These are phyloP conservation scores for Chrysochromulina tobinii DNA, from an alignment of 78 protist genomes.

Conservation along the genomic window DNA sequence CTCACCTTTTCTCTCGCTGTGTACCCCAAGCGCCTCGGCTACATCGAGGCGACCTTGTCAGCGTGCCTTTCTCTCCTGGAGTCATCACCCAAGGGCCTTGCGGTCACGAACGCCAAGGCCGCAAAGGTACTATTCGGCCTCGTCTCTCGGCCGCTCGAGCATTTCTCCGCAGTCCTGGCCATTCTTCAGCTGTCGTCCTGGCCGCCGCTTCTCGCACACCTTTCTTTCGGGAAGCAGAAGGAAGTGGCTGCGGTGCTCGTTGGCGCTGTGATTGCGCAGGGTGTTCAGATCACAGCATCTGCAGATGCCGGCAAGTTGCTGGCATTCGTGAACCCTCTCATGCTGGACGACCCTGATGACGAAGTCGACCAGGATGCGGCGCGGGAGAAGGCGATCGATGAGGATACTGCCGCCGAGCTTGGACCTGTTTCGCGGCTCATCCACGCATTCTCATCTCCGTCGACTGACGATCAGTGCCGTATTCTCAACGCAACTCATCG, in stretches of 20 bases:
- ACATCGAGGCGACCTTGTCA: no score
- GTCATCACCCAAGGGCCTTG: no score
- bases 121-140: no score
- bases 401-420: conserved; percentile 85
- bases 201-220: conserved; percentile 44
- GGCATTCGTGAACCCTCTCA: conserved; percentile 58
- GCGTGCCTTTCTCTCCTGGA: no score
- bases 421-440: conserved; percentile 69
- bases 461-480: not conserved
- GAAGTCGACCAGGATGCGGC: conserved; percentile 57
- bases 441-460: conserved; percentile 56
- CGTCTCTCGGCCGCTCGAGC: no score
- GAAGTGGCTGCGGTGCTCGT: conserved; percentile 53
- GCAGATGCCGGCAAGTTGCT: conserved; percentile 33
- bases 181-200: conserved; percentile 52
- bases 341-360: conserved; percentile 54
- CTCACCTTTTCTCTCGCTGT: no score
- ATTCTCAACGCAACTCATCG: conserved; percentile 32
- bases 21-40: no score
- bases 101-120: no score
- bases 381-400: conserved; percentile 51
- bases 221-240: conserved; percentile 55
- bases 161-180: no score
- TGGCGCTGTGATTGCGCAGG: conserved; percentile 22
- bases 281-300: no score